Base-by-base conservation (phyloP, 169 alveolate genomes). In the Plasmodium inui region DNA sequence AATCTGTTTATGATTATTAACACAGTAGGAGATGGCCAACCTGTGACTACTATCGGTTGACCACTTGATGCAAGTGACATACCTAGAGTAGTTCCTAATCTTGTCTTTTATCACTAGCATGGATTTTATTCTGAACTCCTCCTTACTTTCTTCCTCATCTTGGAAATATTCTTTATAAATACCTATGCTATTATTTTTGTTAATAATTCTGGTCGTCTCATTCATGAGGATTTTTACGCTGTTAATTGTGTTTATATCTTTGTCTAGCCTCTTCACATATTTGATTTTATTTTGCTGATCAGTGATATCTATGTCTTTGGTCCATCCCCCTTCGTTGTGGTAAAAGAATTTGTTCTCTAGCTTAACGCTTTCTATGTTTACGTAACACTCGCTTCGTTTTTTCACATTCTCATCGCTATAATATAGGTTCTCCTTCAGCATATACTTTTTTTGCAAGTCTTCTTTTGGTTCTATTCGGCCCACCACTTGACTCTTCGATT, bases 251-350 rank as follows among this genome's bases (percentile, higher is more conserved):
- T 73, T 82, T 76, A 88, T 55, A 73, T 82, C 92, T 34, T 82
- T 82, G 14, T 74, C 92, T 41, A 93, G 46, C n/a, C 92, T 84
- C 28, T 84, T 82, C 22, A 74, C 79, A 83, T 84, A 73, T 82
- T 74, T 83, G n/a, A 83, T 28, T 74, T 83, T 83, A 55, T 93
- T 92, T 44, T 93, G 93, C 14, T 88, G 84, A 4, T 88, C 94
- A 78, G 86, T 83, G 3, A 83, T 53, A 28, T 83, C 96, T 79
- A 92, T 39, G 32, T 93, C 93, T 70, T 74, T 93, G 22, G 92
- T 78, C 92, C 94, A 83, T 55, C 92, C 92, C 12, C 94, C 94
- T 93, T 81, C 94, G 34, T 84, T 84, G 32, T 93, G 94, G 55
- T 88, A 88, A 39, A 93, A 83, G 26, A 78, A 88, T 76, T 93